These are phyloP conservation scores for Coniferiporia weirii DNA, from an alignment of 1,284 basidiomycete species.

Conservation along the genomic window DNA sequence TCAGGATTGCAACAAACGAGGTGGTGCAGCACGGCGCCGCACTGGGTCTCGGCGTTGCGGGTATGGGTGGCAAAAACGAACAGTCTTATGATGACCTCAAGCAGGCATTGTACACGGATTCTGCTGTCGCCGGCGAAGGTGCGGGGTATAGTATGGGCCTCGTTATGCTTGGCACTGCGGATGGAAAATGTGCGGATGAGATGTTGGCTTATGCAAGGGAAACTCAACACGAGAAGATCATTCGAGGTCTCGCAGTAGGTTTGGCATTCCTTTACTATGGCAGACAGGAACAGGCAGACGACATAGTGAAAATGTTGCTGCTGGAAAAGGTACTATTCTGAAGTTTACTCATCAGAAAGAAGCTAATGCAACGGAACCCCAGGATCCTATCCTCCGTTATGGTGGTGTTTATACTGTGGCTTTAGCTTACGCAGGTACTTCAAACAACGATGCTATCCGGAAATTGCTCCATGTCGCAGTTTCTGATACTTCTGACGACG, in stretches of 20 bases:
- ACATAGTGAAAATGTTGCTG: slow-evolving; percentile 68
- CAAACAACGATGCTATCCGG: slow-evolving; percentile 88
- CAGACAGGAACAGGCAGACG: slow-evolving; percentile 83
- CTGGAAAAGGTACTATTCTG: slow-evolving; percentile 68
- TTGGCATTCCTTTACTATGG: slow-evolving; percentile 89
- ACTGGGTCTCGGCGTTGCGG: slow-evolving; percentile 87
- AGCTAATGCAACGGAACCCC: slow-evolving; percentile 12
- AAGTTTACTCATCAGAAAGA: not conserved
- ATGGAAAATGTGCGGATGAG: slow-evolving; percentile 74
- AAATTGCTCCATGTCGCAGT: slow-evolving; percentile 91
- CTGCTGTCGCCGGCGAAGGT: slow-evolving; percentile 90
- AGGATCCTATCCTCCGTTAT: slow-evolving; percentile 95
- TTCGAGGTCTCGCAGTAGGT: slow-evolving; percentile 88
- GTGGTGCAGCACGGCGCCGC: slow-evolving; percentile 95
- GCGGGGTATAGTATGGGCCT: slow-evolving; percentile 95
- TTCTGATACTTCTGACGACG: slow-evolving; percentile 95
- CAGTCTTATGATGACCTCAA: slow-evolving; percentile 91
- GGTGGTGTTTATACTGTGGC: slow-evolving; percentile 95
- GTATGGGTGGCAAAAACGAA: slow-evolving; percentile 83
- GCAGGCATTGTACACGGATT: slow-evolving; percentile 84
- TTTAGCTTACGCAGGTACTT: slow-evolving; percentile 90
- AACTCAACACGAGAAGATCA: slow-evolving; percentile 98
- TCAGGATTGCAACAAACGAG: slow-evolving; percentile 68
- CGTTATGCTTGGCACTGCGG: slow-evolving; percentile 90
- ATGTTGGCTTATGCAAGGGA: slow-evolving; percentile 94